These are phyloP conservation scores for Carex myosuroides DNA, from an alignment of 176 grass and related monocot species.

Conservation along the genomic window DNA sequence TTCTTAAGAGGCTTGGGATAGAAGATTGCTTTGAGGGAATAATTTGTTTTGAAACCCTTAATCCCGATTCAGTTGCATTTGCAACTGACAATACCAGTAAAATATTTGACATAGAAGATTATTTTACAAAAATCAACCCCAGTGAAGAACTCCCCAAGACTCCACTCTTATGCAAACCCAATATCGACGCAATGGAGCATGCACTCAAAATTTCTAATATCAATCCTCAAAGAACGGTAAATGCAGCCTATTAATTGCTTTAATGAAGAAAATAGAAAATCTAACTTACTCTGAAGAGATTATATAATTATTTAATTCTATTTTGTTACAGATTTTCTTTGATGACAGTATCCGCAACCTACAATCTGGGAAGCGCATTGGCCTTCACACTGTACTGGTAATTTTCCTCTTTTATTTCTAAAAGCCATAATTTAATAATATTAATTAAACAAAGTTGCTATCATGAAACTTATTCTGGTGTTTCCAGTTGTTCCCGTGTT, in stretches of 20 bases:
- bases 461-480: neutral
- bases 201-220: slow-evolving; percentile 68
- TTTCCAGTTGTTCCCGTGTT: neutral
- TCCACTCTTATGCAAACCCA: slow-evolving; percentile 85
- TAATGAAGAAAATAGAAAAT: neutral
- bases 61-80: slow-evolving; percentile 40
- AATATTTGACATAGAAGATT: slow-evolving; percentile 70
- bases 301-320: neutral
- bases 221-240: slow-evolving; percentile 68
- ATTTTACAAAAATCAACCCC: slow-evolving; percentile 36
- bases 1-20: slow-evolving; percentile 71
- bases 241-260: neutral
- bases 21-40: slow-evolving; percentile 94
- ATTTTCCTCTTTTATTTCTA: neutral
- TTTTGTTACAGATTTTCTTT: slow-evolving; percentile 75
- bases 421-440: neutral
- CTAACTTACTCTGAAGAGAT: neutral
- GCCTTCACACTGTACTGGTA: slow-evolving; percentile 89
- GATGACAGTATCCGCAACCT: slow-evolving; percentile 93
- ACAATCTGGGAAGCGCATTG: slow-evolving; percentile 73
- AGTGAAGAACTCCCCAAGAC: slow-evolving; percentile 58
- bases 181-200: slow-evolving; percentile 71
- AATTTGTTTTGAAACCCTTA: slow-evolving; percentile 99
- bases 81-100: neutral
- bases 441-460: neutral